These are phyloP conservation scores for Teunomyces pallodes DNA, from an alignment of 805 yeast species.

Conservation along the genomic window DNA sequence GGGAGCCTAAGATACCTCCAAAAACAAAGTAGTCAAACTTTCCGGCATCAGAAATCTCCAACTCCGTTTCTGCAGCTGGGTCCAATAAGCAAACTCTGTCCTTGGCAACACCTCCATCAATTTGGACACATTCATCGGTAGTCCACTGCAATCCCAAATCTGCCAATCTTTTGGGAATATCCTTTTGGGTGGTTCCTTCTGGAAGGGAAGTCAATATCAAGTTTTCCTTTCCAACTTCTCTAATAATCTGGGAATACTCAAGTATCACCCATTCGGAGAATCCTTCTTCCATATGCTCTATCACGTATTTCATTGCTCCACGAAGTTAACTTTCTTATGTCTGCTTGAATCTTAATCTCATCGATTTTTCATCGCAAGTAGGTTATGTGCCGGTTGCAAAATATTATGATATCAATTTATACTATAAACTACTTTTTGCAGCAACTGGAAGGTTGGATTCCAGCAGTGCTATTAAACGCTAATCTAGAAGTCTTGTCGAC, in stretches of 20 bases:
- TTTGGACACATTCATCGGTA: slow-evolving; percentile 60
- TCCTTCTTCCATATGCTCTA: slow-evolving; percentile 97
- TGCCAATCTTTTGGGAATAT: slow-evolving; percentile 60
- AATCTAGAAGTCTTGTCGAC: slow-evolving; percentile 50
- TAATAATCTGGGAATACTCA: slow-evolving; percentile 79
- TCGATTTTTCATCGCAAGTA: background rate
- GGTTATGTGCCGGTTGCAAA: slow-evolving; percentile 3
- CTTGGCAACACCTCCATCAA: slow-evolving; percentile 43
- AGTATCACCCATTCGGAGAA: slow-evolving; percentile 94
- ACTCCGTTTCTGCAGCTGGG: slow-evolving; percentile 77
- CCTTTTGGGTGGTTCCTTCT: slow-evolving; percentile 51
- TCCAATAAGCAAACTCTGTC: slow-evolving; percentile 78
- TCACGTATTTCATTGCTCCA: slow-evolving; percentile 73
- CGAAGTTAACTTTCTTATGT: too few species aligned
- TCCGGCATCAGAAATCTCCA: slow-evolving; percentile 64
- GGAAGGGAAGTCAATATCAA: slow-evolving; percentile 78
- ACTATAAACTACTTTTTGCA: slow-evolving; percentile 6
- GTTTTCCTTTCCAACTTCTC: slow-evolving; percentile 78
- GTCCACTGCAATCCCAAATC: slow-evolving; percentile 81
- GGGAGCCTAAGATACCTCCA: slow-evolving; percentile 95
- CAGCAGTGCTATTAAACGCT: slow-evolving; percentile 43
- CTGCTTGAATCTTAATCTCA: background rate
- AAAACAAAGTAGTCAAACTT: slow-evolving; percentile 85
- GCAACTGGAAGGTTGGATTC: slow-evolving; percentile 25
- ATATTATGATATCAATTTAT: background rate